phyloP scores from a whole-genome alignment of 2,329 filamentous ascomycete genomes.

The Bipolaris bicolor region DNA sequence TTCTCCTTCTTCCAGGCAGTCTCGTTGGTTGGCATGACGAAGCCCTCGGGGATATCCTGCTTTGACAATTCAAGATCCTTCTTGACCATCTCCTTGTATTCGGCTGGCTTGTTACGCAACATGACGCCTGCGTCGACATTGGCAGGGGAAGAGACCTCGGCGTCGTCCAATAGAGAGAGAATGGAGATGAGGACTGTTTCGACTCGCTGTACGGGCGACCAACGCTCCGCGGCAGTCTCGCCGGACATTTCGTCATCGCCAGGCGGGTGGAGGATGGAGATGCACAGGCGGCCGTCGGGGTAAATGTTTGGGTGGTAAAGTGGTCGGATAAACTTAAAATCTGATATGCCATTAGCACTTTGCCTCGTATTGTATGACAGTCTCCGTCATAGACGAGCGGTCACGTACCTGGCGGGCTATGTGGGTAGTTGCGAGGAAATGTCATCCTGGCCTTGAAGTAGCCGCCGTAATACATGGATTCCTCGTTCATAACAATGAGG shows the following conservation, averaged over 20 bases:
- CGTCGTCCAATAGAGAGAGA: conserved; percentile 88
- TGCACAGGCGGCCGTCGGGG: conserved; percentile 86
- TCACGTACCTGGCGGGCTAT: conserved; percentile 71
- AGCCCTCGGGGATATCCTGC: conserved; percentile 77
- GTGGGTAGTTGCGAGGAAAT: conserved; percentile 89
- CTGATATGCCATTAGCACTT: conserved; percentile 45
- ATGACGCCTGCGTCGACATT: conserved; percentile 92
- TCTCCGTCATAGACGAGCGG: conserved; percentile 3
- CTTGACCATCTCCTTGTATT: conserved; percentile 73
- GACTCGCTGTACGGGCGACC: conserved; percentile 91
- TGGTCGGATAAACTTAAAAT: conserved; percentile 80
- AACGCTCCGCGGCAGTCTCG: conserved; percentile 86
- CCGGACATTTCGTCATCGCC: conserved; percentile 94
- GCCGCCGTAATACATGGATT: conserved; percentile 89
- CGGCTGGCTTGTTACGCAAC: conserved; percentile 73
- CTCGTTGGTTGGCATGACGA: conserved; percentile 78
- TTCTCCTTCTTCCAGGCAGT: conserved; percentile 68
- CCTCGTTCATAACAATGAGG: conserved; percentile 89
- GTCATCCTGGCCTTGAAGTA: conserved; percentile 92
- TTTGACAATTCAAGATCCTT: conserved; percentile 76
- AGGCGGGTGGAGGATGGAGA: conserved; percentile 92
- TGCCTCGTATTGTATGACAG: background rate
- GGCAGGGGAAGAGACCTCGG: conserved; percentile 89
- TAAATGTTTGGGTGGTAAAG: conserved; percentile 96
- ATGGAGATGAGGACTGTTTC: conserved; percentile 95